Evolutionary conservation across 2,329 filamentous ascomycete genomes (phyloP), one percentile per base, ranked within the genome.

Genomic region (Pleoardoris graminearum): DNA sequence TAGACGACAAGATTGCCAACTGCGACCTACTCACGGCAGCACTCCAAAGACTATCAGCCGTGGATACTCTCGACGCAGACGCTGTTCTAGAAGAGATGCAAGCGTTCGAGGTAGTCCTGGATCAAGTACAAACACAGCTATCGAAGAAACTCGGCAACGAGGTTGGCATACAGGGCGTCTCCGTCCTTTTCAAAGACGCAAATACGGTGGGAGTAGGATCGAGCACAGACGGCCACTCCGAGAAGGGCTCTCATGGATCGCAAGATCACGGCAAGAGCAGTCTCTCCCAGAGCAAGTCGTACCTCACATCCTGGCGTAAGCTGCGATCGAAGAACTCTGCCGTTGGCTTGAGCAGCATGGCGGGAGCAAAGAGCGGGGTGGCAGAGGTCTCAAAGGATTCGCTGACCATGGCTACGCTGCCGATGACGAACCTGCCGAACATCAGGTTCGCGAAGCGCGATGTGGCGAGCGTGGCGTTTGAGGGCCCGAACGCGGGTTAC

Each of bases 51-150:
- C 82, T 99, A 30, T 85, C 86, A 6, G 83, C 85, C 57, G 91
- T 96, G 0, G 91, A 99, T 65, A 94, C 88, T 0, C 88, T 85
- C 57, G 93, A 99, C 69, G 92, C 93, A 0, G 93, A 97, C 68
- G 90, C 91, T 0, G 86, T 97, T 17, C 80, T 96, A 14, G 91
- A 96, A 63, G 94, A 99, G 72, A 94, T 99, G 87, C 91, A 97
- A 70, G 82, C 85, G 2, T 80, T 99, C 4, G 94, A 99, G 72
- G 80, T 81, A 32, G 83, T 97, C 25, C 80, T 99, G 25, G 93
- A 97, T 67, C 89, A 93, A 69, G 89, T 92, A 0, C 92, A 97
- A 71, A 76, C 80, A 0, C 80, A 82, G 3, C 78, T 97, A 36
- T 78, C 84, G 4, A 93, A 95, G 69, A 96, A 91, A 67, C 82